Base-by-base conservation (phyloP, 805 yeast genomes). In the Pichia phayaonensis region DNA sequence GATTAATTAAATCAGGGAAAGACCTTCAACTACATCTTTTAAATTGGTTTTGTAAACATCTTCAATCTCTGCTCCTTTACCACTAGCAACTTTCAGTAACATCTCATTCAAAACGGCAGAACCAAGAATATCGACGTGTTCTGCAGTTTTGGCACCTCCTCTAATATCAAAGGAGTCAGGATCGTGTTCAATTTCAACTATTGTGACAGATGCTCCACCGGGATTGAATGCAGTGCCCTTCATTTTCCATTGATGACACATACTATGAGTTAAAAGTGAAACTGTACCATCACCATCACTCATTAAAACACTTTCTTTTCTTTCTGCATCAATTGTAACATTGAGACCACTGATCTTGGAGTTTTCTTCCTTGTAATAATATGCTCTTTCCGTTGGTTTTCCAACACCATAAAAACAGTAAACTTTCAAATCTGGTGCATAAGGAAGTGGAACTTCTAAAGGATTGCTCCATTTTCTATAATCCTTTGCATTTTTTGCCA, bases 201-300 rank as follows among this genome's bases (percentile, higher is more conserved):
- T 75, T 22, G 80, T 90, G 21, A 92, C 95, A 20, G 72, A 61
- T 2, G 80, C 68, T 10, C 76, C 74, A 1, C 86, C 95, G 2
- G 99, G 99, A 64, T 94, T 94, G 67, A 75, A 86, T 58, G 79
- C 72, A 50, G 83, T 78, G 3, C 75, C 77, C 48, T 80, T 78
- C 82, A 82, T 59, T 18, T 56, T 55, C 97, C 97, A 90, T 62
- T 85, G 83, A 62, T 94, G 97, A 62, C 96, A 88, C 81, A 90
- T 87, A 1, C 88, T 60, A 60, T 94, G 98, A 1, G 97, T 83
- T 56, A 90, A 68, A 21, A 94, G 61, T 2, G 96, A 88, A 5
- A 94, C 86, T 0, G 99, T 94, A 5, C 99, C 99, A 66, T 94
- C 99, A 26, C 99, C 99, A 62, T 94, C 96, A 1, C 96, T 84